Percentiles rank a stretch among this genome's conserved stretches.
Conservation (phyloP, 805 yeast species). For the Suhomyces xylopsoci region DNA sequence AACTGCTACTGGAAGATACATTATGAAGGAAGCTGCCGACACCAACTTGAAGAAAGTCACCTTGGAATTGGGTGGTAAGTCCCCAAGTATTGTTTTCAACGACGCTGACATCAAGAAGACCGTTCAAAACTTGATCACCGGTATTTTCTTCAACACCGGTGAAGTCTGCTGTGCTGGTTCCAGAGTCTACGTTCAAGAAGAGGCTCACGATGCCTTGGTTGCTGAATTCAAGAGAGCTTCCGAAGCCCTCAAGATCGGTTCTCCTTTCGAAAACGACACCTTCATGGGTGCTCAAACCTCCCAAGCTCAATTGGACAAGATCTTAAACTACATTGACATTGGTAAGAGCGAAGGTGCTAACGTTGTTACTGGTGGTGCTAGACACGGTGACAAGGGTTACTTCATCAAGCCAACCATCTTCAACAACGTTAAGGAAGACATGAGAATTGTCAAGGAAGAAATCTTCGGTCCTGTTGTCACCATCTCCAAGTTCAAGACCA, state of each 20-base stretch:
- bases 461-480: slow-evolving; percentile 94
- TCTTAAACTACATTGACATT: slow-evolving; percentile 68
- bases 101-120: slow-evolving; percentile 81
- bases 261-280: slow-evolving; percentile 73
- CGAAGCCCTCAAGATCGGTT: slow-evolving; percentile 63
- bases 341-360: slow-evolving; percentile 87
- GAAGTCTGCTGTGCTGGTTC: slow-evolving; percentile 96
- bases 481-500: slow-evolving; percentile 73
- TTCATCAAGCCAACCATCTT: slow-evolving; percentile 81
- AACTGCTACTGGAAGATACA: slow-evolving; percentile 81
- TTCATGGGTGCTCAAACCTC: slow-evolving; percentile 95
- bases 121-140: slow-evolving; percentile 68
- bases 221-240: slow-evolving; percentile 59
- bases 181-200: slow-evolving; percentile 83
- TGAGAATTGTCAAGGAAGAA: slow-evolving; percentile 81
- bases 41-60: slow-evolving; percentile 86
- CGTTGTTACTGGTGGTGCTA: slow-evolving; percentile 78
- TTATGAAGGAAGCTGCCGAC: slow-evolving; percentile 76
- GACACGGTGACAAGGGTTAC: slow-evolving; percentile 66
- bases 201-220: slow-evolving; percentile 74
- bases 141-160: slow-evolving; percentile 92
- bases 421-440: slow-evolving; percentile 71
- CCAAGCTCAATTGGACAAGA: slow-evolving; percentile 70
- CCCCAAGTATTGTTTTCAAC: slow-evolving; percentile 84
- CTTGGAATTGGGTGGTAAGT: slow-evolving; percentile 94